A percentile compares a stretch with the other conserved stretches of the same genome.
phyloP scores from a whole-genome alignment of 805 yeast species.

The Kodamaea lidongshanica region DNA sequence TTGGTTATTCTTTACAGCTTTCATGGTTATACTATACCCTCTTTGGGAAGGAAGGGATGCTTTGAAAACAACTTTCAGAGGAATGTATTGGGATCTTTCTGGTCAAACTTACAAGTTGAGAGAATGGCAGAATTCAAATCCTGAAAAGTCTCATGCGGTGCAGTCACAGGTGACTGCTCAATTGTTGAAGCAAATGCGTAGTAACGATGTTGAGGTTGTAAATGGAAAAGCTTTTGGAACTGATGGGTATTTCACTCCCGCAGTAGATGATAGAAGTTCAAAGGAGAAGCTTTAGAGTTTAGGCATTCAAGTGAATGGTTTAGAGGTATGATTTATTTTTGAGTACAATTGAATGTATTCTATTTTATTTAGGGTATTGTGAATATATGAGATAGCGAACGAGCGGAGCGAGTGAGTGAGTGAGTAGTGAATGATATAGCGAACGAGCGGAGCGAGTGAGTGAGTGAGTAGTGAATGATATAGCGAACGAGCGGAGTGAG shows the following conservation, averaged over 20 bases:
- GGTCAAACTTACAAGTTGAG: conserved; percentile 70
- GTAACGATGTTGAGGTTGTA: conserved; percentile 13
- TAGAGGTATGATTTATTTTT: not conserved
- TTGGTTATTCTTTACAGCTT: conserved; percentile 69
- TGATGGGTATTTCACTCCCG: conserved; percentile 18
- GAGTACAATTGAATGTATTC: not conserved
- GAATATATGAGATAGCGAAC: no score
- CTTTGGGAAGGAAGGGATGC: conserved; percentile 68
- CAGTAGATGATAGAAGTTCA: conserved; percentile 11
- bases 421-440: no score
- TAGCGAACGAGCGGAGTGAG: no score
- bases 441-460: no score
- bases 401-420: no score
- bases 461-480: no score
- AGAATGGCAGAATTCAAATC: conserved; percentile 70
- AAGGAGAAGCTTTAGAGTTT: conserved; percentile 19
- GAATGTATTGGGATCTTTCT: conserved; percentile 77
- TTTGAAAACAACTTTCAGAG: conserved; percentile 59
- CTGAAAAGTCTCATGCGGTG: conserved; percentile 72
- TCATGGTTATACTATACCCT: conserved; percentile 63
- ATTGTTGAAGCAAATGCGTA: conserved; percentile 15
- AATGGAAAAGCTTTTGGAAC: conserved; percentile 19
- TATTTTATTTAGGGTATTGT: no score
- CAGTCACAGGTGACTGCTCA: conserved; percentile 50
- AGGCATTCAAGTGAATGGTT: no score